Percentiles rank a stretch among this genome's conserved stretches.
Evolutionary conservation across 23 red algal species (phyloP).

Genomic region (Pyropia haitanensis): DNA sequence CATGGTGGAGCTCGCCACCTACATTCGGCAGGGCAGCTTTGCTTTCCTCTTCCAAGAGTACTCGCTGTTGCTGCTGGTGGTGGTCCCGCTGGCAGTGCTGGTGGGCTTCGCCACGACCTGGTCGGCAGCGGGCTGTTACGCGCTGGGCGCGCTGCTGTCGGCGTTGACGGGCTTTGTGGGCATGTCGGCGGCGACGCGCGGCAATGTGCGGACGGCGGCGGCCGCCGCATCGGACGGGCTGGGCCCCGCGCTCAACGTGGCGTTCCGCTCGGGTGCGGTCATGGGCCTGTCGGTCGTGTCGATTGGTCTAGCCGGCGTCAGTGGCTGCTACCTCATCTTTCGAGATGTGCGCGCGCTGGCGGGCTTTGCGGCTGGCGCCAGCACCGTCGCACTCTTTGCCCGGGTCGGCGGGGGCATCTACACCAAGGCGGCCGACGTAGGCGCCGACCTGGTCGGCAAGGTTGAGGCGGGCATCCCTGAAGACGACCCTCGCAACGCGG

Average conservation of each 20-base stretch:
- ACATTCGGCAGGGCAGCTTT: constrained; percentile 8
- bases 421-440: constrained; percentile 40
- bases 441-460: constrained; percentile 49
- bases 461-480: constrained; percentile 54
- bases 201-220: constrained; percentile 20
- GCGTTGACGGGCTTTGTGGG: constrained; percentile 2
- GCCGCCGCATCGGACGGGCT: constrained; percentile 8
- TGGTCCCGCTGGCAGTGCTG: constrained; percentile 1
- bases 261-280: constrained; percentile 21
- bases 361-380: constrained; percentile 22
- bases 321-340: constrained; percentile 6
- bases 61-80: neutral
- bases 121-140: neutral
- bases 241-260: constrained; percentile 13
- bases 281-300: constrained; percentile 21
- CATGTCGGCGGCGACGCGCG: constrained; percentile 21
- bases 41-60: neutral
- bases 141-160: constrained; percentile 3
- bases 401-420: constrained; percentile 36
- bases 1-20: constrained; percentile 12
- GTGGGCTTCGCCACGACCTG: neutral
- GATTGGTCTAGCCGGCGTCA: constrained; percentile 19
- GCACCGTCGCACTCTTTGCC: constrained; percentile 26
- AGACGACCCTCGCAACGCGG: constrained; percentile 52
- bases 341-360: constrained; percentile 16